phyloP scores from a whole-genome alignment of 805 yeast genomes.

The Kuraishia molischiana region DNA sequence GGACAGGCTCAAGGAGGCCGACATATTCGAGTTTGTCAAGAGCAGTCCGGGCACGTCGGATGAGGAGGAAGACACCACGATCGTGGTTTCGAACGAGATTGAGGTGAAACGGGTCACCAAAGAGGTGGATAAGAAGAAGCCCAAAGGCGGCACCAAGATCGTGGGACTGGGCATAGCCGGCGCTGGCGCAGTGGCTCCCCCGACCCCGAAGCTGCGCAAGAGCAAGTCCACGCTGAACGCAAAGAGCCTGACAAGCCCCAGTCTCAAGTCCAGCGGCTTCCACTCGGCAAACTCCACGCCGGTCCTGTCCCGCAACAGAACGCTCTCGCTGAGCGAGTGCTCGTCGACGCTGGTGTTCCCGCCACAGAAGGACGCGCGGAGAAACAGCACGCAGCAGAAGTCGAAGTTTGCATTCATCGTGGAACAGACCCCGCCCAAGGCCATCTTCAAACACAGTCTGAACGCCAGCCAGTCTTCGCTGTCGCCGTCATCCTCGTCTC shows the following conservation, averaged over 20 bases:
- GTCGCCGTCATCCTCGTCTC: neutral
- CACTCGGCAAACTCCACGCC: neutral
- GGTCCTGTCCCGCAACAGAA: neutral
- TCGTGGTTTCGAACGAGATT: neutral
- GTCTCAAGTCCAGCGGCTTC: neutral
- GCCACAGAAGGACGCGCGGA: neutral
- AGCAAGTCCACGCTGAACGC: constrained; percentile 1
- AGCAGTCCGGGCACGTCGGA: neutral
- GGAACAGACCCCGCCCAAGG: constrained; percentile 1
- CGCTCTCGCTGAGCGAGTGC: constrained; percentile 2
- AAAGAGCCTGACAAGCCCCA: neutral
- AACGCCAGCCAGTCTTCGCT: neutral
- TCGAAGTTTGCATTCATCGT: constrained; percentile 2
- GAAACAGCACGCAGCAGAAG: neutral
- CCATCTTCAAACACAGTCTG: neutral
- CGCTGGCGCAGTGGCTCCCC: neutral
- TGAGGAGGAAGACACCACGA: neutral
- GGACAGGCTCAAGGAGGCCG: neutral
- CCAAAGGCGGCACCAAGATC: neutral
- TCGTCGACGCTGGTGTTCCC: constrained; percentile 1
- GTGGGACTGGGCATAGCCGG: neutral
- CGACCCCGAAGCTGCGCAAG: neutral
- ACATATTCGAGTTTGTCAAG: neutral
- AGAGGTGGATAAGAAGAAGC: neutral
- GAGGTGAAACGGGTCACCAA: neutral